Evolutionary conservation across 75 land plant genomes (phyloP), one percentile per base, ranked within the genome.

Genomic region (Adiantum capillusveneris): DNA sequence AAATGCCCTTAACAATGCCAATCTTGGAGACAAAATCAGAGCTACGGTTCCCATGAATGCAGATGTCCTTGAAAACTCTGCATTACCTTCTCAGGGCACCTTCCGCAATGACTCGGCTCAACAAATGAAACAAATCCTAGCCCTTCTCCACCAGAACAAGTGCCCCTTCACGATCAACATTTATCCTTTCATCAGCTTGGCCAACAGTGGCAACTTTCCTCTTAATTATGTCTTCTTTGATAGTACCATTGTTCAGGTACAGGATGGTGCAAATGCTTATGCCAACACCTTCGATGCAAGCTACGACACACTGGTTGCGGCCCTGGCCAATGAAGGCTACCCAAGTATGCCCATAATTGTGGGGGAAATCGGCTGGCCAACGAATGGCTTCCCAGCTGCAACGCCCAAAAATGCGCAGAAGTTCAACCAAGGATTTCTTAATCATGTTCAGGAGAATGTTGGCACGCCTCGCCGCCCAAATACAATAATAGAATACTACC

Each of bases 341-440:
- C 65, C 70, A 0, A 62, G 74, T 44, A 58, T 84, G 60, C 67
- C 65, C 18, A 58, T 87, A 18, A 56, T 81, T 18, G 59, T 87
- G 0, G 91, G 91, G 0, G 91, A 87, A 51, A 72, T 87, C 12
- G 91, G 91, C 5, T 87, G 91, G 91, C 91, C 91, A 7, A 78
- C 86, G 0, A 88, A 87, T 63, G 91, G 87, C 3, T 64, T 72
- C 29, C 31, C 26, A 11, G 68, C 64, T 54, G 91, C 91, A 3
- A 84, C 68, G 25, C 22, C 36, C 9, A 11, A 43, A 0, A 24
- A 68, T 58, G 91, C 91, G 1, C 56, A 57, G 18, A 73, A 60
- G 45, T 87, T 75, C 67, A 80, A 78, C 59, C 74, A 81, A 29
- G 78, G 81, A 25, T 48, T 83, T 0, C 25, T 81, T 1, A 48